Conservation (phyloP, 192 early-diverging fungal species). For the Umbelopsis ramanniana region DNA sequence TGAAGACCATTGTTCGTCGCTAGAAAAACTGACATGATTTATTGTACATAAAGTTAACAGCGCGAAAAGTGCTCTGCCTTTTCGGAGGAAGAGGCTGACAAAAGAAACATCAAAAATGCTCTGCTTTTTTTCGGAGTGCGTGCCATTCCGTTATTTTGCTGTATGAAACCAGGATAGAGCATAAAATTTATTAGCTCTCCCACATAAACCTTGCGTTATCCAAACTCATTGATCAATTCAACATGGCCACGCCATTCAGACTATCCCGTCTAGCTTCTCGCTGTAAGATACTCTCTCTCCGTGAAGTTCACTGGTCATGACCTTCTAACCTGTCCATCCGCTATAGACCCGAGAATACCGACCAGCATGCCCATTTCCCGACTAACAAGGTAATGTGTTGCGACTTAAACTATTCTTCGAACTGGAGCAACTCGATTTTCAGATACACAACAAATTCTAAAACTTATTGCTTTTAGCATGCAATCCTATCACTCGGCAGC, state of each 20-base stretch:
- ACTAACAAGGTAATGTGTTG: background rate
- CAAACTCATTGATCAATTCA: background rate
- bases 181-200: conserved; percentile 2
- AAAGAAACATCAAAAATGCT: too few species aligned
- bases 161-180: background rate
- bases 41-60: conserved; percentile 3
- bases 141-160: too few species aligned
- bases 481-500: conserved; percentile 3
- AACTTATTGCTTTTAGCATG: background rate
- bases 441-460: background rate
- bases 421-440: too few species aligned
- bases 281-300: background rate
- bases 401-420: too few species aligned
- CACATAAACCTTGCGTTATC: background rate
- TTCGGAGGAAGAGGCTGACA: conserved; percentile 12
- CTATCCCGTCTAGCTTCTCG: conserved; percentile 15
- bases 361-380: background rate
- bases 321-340: too few species aligned
- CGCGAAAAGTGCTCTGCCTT: conserved; percentile 18
- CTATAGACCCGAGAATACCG: conserved; percentile 6
- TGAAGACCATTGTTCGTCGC: conserved; percentile 16
- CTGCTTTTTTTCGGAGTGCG: background rate
- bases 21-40: conserved; percentile 1
- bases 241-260: conserved; percentile 6
- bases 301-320: too few species aligned